phyloP scores from a whole-genome alignment of 2,329 filamentous ascomycete genomes.

The Bimuria novae-zelandiae region DNA sequence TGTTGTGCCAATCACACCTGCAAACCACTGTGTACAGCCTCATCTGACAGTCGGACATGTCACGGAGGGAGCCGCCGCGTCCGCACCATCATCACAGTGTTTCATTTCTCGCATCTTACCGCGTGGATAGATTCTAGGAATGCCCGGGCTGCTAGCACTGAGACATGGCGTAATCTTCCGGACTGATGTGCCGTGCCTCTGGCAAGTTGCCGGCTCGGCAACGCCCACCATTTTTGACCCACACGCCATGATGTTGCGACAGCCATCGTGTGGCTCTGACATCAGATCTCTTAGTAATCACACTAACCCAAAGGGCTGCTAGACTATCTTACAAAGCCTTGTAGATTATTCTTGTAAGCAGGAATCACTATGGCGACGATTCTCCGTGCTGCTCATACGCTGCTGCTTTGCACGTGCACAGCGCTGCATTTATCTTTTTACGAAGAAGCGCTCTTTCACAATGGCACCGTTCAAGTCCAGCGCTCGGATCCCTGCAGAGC shows the following conservation, averaged over 20 bases:
- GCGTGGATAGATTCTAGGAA: too few species aligned
- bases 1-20: too few species aligned
- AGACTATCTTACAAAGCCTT: slow-evolving; percentile 3
- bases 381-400: background rate
- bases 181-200: background rate
- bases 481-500: background rate
- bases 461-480: background rate
- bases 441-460: background rate
- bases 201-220: background rate
- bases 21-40: too few species aligned
- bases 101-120: too few species aligned
- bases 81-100: too few species aligned
- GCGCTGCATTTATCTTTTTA: background rate
- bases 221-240: background rate
- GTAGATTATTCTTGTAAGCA: background rate
- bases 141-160: too few species aligned
- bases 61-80: too few species aligned
- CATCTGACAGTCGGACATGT: too few species aligned
- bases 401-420: background rate
- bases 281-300: slow-evolving; percentile 1
- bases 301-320: background rate
- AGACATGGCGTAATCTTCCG: too few species aligned
- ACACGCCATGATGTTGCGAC: background rate
- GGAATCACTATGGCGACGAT: slow-evolving; percentile 1
- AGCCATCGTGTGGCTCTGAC: background rate